phyloP scores from a whole-genome alignment of 768 basidiomycete genomes.

The Hericium erinaceus region DNA sequence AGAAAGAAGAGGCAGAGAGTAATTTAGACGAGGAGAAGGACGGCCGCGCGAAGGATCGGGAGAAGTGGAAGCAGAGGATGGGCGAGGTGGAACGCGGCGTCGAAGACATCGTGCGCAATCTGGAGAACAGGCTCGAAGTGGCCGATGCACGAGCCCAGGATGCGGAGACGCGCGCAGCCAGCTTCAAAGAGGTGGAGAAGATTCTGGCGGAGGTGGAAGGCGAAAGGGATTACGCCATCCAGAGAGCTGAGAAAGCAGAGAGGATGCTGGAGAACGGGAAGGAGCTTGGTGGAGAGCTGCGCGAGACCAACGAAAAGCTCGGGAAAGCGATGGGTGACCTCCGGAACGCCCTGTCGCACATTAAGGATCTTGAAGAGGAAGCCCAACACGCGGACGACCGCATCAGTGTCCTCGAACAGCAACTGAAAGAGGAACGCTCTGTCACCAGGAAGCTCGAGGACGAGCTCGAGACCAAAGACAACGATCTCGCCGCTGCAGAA shows the following conservation, averaged over 20 bases:
- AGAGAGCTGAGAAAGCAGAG: slow-evolving; percentile 59
- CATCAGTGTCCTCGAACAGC: slow-evolving; percentile 47
- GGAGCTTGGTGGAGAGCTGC: slow-evolving; percentile 61
- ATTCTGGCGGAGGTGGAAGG: slow-evolving; percentile 35
- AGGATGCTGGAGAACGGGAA: slow-evolving; percentile 49
- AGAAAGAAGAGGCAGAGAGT: slow-evolving; percentile 29
- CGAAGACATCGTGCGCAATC: slow-evolving; percentile 50
- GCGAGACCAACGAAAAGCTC: slow-evolving; percentile 55
- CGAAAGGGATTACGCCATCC: slow-evolving; percentile 46
- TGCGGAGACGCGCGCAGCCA: slow-evolving; percentile 29
- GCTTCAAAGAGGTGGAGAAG: slow-evolving; percentile 37
- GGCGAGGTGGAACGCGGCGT: slow-evolving; percentile 63
- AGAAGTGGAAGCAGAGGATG: slow-evolving; percentile 65
- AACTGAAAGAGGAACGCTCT: slow-evolving; percentile 45
- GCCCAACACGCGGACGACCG: slow-evolving; percentile 40
- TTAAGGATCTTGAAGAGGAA: slow-evolving; percentile 56
- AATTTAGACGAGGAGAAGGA: slow-evolving; percentile 45
- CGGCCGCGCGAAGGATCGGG: slow-evolving; percentile 57
- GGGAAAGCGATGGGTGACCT: slow-evolving; percentile 48
- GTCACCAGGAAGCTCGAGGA: slow-evolving; percentile 28
- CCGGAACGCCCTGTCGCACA: slow-evolving; percentile 47
- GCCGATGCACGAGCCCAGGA: slow-evolving; percentile 40
- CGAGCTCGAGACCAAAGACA: slow-evolving; percentile 27
- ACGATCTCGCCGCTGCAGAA: slow-evolving; percentile 15
- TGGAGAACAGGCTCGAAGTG: slow-evolving; percentile 46